A percentile compares a stretch with the other conserved stretches of the same genome.
phyloP scores from a whole-genome alignment of 345 rosid genomes.

The Moringa oleifera region DNA sequence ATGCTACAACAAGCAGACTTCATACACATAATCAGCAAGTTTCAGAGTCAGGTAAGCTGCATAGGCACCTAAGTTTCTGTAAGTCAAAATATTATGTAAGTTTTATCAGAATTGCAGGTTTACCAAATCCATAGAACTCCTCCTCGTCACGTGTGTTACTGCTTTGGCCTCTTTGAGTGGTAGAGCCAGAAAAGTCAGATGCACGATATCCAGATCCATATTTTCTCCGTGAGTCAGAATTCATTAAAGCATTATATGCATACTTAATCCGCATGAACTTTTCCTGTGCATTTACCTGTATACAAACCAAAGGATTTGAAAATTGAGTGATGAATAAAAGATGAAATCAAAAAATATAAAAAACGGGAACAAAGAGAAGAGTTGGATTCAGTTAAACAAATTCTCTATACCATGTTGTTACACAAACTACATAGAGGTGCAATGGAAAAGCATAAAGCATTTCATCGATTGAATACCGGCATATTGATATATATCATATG shows the following conservation, averaged over 20 bases:
- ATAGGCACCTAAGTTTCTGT: not conserved
- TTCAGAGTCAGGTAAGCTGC: not conserved
- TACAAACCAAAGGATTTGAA: slow-evolving; percentile 18
- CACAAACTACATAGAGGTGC: no score
- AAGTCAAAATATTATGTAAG: not conserved
- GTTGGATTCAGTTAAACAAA: no score
- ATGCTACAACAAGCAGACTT: no score
- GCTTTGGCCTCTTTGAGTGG: slow-evolving; percentile 36
- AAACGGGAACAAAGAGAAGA: not conserved
- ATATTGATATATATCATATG: no score
- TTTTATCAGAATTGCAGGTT: slow-evolving; percentile 12
- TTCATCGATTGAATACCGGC: no score
- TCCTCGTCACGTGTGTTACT: slow-evolving; percentile 42
- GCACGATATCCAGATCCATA: slow-evolving; percentile 38
- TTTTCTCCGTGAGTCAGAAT: slow-evolving; percentile 59
- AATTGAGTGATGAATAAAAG: slow-evolving; percentile 1
- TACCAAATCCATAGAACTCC: slow-evolving; percentile 95
- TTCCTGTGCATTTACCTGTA: slow-evolving; percentile 74
- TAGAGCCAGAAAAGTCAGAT: slow-evolving; percentile 58
- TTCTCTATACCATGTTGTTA: no score
- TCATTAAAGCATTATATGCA: slow-evolving; percentile 55
- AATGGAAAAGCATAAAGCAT: no score
- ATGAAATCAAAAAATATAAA: not conserved
- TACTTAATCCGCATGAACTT: slow-evolving; percentile 43
- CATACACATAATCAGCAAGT: no score